A percentile compares a stretch with the other conserved stretches of the same genome.
Conservation (phyloP, 2,329 filamentous ascomycete genomes). For the Aspergillus tanneri region DNA sequence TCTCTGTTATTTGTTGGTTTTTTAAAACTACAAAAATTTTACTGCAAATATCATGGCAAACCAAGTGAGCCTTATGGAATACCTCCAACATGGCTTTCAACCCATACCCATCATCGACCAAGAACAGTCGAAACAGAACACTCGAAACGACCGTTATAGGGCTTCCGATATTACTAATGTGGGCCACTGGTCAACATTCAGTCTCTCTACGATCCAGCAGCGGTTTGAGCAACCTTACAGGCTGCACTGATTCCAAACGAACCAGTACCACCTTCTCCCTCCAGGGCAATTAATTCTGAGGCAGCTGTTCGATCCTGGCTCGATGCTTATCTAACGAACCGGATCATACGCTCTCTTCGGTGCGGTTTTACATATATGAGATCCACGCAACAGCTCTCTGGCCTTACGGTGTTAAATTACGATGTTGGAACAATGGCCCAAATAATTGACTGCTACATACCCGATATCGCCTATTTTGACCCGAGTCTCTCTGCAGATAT, state of each 20-base stretch:
- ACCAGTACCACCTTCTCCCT: neutral
- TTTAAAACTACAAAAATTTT: too few relatives aligned
- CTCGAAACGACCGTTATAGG: neutral
- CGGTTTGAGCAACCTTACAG: neutral
- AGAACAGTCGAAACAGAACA: neutral
- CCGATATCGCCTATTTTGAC: constrained; percentile 6
- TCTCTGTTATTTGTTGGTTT: too few relatives aligned
- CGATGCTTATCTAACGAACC: neutral
- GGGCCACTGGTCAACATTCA: neutral
- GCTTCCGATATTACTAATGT: neutral
- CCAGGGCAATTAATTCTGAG: neutral
- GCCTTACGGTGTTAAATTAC: neutral
- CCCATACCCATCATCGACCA: neutral
- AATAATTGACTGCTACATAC: too few relatives aligned
- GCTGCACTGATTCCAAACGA: neutral
- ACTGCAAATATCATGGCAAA: too few relatives aligned
- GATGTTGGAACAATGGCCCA: constrained; percentile 2
- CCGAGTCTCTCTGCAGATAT: neutral
- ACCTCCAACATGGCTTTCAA: neutral
- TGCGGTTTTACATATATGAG: constrained; percentile 1
- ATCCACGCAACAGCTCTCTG: neutral
- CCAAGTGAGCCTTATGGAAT: neutral
- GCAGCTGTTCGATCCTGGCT: neutral
- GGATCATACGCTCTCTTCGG: constrained; percentile 4
- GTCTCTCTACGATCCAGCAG: neutral